Percentiles rank a stretch among this genome's conserved stretches.
Conservation (phyloP, 768 basidiomycete species). For the Leccinellum albellum region DNA sequence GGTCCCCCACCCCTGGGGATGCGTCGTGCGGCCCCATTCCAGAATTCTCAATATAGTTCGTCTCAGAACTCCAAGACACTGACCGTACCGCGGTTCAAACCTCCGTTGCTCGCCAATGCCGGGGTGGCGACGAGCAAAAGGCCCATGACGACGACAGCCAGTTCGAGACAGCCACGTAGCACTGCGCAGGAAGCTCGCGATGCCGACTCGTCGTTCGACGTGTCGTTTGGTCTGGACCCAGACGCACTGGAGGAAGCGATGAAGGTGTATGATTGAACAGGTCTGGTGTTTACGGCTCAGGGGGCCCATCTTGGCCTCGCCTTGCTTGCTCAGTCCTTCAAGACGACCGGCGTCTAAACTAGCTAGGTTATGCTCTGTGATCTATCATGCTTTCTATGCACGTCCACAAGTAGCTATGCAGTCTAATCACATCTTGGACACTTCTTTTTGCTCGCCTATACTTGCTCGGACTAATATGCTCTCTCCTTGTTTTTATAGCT, state of each 20-base stretch:
- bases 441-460: background rate
- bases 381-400: background rate
- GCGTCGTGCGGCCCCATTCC: slow-evolving; percentile 21
- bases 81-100: slow-evolving; percentile 26
- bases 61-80: slow-evolving; percentile 19
- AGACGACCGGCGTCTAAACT: background rate
- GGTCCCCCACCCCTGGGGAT: slow-evolving; percentile 29
- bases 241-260: slow-evolving; percentile 31
- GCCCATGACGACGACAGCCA: background rate
- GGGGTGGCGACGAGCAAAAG: background rate
- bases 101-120: slow-evolving; percentile 19
- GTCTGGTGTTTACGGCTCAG: background rate
- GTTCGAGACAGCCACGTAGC: background rate
- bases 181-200: slow-evolving; percentile 7
- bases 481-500: background rate
- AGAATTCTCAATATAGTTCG: slow-evolving; percentile 17
- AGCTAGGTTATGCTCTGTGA: background rate
- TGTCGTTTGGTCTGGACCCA: slow-evolving; percentile 29
- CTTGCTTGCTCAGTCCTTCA: background rate
- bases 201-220: slow-evolving; percentile 30
- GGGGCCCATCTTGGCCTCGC: background rate
- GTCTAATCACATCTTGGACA: background rate
- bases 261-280: slow-evolving; percentile 28
- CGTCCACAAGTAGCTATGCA: background rate
- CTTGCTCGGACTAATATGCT: background rate